Evolutionary conservation across 1,284 basidiomycete species (phyloP).

Genomic region (Anthracocystis panici-leucophaei): DNA sequence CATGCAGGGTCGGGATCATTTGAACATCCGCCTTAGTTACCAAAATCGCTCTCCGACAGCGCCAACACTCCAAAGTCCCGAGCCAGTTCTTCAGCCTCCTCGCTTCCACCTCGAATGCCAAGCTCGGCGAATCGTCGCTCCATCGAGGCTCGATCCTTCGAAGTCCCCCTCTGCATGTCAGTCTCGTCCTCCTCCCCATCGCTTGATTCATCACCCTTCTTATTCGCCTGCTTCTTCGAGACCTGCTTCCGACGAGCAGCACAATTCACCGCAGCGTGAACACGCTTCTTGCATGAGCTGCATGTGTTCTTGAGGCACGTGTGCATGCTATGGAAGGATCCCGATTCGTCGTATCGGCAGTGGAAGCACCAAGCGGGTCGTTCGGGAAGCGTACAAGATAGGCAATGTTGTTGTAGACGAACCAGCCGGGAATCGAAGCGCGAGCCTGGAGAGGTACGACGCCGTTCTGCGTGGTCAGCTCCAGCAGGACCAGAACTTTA

Average conservation of each 20-base stretch:
- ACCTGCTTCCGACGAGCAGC: constrained; percentile 18
- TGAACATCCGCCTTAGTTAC: neutral
- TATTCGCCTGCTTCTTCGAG: constrained; percentile 3
- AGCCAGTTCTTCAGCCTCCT: constrained; percentile 31
- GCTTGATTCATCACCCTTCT: neutral
- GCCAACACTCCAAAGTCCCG: constrained; percentile 35
- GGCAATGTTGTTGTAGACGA: constrained; percentile 17
- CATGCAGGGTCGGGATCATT: no score
- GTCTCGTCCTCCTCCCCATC: constrained; percentile 10
- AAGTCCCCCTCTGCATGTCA: neutral
- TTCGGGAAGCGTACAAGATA: constrained; percentile 34
- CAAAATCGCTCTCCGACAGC: constrained; percentile 24
- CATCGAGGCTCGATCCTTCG: constrained; percentile 24
- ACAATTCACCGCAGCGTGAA: constrained; percentile 23
- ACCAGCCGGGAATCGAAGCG: constrained; percentile 31
- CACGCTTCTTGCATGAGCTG: constrained; percentile 18
- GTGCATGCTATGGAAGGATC: constrained; percentile 28
- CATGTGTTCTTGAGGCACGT: constrained; percentile 22
- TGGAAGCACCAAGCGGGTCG: constrained; percentile 39
- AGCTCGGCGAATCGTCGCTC: constrained; percentile 34
- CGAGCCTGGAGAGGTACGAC: constrained; percentile 16
- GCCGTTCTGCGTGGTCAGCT: constrained; percentile 14
- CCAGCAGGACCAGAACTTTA: constrained; percentile 33
- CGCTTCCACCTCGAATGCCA: constrained; percentile 24
- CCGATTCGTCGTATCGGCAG: constrained; percentile 24